Percentiles rank a stretch among this genome's conserved stretches.
These are phyloP conservation scores for Neofusicoccum kwambonambiense DNA, from an alignment of 2,329 filamentous ascomycete species.

Conservation along the genomic window DNA sequence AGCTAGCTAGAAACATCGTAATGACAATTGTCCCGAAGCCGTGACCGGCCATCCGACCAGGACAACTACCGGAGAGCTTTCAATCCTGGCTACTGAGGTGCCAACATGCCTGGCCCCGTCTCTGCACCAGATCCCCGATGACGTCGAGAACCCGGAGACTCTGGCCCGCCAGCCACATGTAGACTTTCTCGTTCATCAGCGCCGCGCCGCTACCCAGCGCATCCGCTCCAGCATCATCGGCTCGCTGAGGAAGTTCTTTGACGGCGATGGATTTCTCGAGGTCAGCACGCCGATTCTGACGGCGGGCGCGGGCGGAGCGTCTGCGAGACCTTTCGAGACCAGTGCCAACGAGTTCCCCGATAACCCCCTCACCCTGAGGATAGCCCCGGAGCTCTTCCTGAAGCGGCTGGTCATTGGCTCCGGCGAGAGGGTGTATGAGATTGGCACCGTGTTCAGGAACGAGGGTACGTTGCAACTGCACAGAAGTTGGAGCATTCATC, in stretches of 20 bases:
- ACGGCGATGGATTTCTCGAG: slow-evolving; percentile 72
- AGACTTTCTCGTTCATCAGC: slow-evolving; percentile 75
- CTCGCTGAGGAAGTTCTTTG: slow-evolving; percentile 71
- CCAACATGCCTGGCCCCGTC: slow-evolving; percentile 75
- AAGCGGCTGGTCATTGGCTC: slow-evolving; percentile 89
- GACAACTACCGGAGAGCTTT: slow-evolving; percentile 72
- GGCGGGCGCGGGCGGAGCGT: slow-evolving; percentile 78
- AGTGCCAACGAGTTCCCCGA: slow-evolving; percentile 72
- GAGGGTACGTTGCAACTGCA: slow-evolving; percentile 60
- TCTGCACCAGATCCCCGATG: slow-evolving; percentile 73
- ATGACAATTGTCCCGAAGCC: slow-evolving; percentile 41
- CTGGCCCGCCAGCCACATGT: slow-evolving; percentile 77
- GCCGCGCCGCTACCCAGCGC: slow-evolving; percentile 66
- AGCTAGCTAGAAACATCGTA: slow-evolving; percentile 66
- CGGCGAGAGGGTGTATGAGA: slow-evolving; percentile 86
- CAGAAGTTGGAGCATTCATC: not conserved
- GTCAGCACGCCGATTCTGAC: slow-evolving; percentile 89
- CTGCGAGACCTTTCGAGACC: slow-evolving; percentile 83
- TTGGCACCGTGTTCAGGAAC: slow-evolving; percentile 89
- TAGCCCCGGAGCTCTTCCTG: slow-evolving; percentile 92
- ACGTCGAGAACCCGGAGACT: slow-evolving; percentile 68
- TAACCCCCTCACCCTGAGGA: slow-evolving; percentile 72
- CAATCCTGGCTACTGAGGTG: slow-evolving; percentile 65
- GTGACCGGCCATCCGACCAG: slow-evolving; percentile 68
- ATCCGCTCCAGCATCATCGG: slow-evolving; percentile 74